These are phyloP conservation scores for Neocallimastix lanati DNA, from an alignment of 192 early-diverging fungal species.

Conservation along the genomic window DNA sequence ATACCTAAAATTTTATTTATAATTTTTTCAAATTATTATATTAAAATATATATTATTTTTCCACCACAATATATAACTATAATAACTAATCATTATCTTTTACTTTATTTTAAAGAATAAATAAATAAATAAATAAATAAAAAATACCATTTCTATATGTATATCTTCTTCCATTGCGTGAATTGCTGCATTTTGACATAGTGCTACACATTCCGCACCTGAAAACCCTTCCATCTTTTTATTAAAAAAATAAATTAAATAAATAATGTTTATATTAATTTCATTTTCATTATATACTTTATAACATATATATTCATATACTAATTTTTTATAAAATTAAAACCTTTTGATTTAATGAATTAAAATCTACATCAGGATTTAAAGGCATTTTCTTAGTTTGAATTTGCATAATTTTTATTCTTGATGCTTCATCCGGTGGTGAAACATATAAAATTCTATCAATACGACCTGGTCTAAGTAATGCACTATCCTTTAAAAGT, in stretches of 20 bases:
- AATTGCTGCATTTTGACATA: slow-evolving; percentile 90
- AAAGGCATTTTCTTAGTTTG: slow-evolving; percentile 54
- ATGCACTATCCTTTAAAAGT: slow-evolving; percentile 50
- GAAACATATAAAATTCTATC: slow-evolving; percentile 87
- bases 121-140: background rate
- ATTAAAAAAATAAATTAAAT: background rate
- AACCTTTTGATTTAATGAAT: slow-evolving; percentile 38
- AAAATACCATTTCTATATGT: slow-evolving; percentile 5
- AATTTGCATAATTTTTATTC: slow-evolving; percentile 64
- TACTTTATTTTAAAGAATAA: background rate
- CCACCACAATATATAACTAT: too few relatives aligned
- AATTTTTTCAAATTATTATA: too few relatives aligned
- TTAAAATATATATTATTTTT: too few relatives aligned
- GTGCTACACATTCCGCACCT: slow-evolving; percentile 79
- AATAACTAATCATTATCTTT: too few relatives aligned
- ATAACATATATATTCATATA: too few relatives aligned
- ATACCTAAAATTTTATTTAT: slow-evolving; percentile 18
- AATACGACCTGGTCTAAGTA: slow-evolving; percentile 85
- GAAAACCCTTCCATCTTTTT: slow-evolving; percentile 70
- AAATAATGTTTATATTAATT: background rate
- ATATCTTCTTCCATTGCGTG: slow-evolving; percentile 71
- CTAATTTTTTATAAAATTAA: too few relatives aligned
- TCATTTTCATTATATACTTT: background rate
- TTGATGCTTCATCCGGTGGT: slow-evolving; percentile 60
- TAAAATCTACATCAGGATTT: slow-evolving; percentile 44